A percentile compares a stretch with the other conserved stretches of the same genome.
Conservation (phyloP, 108 stramenopile genomes). For the Conticribra weissflogii region DNA sequence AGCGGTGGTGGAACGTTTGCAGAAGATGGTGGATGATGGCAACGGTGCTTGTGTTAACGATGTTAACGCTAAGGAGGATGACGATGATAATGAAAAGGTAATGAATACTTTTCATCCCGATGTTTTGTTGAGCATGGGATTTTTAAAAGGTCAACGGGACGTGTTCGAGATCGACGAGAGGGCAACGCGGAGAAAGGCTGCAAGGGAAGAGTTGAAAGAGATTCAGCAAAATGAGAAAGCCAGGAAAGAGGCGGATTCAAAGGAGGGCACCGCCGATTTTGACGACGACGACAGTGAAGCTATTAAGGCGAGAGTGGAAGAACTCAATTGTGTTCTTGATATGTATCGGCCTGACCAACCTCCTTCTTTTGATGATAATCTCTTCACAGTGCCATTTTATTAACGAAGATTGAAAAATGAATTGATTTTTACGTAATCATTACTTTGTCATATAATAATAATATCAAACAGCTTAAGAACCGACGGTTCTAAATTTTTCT, state of each 20-base stretch:
- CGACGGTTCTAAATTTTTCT: too few species aligned
- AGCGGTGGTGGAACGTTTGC: conserved; percentile 56
- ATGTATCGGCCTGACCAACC: conserved; percentile 28
- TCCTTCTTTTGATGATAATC: conserved; percentile 25
- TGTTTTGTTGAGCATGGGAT: conserved; percentile 37
- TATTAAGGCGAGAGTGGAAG: conserved; percentile 6
- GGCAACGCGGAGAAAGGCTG: conserved; percentile 29
- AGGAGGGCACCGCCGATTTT: neutral
- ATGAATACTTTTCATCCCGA: conserved; percentile 48
- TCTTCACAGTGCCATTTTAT: conserved; percentile 30
- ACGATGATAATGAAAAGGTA: too few species aligned
- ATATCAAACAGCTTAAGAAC: too few species aligned
- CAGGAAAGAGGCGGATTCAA: neutral
- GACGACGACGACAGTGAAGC: neutral
- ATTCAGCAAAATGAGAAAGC: neutral
- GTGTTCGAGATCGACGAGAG: conserved; percentile 45
- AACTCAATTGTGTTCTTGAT: conserved; percentile 12
- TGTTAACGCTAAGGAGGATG: too few species aligned
- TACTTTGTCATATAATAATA: too few species aligned
- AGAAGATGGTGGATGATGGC: conserved; percentile 19
- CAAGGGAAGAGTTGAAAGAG: conserved; percentile 32
- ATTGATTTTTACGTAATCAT: too few species aligned
- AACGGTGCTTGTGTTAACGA: too few species aligned
- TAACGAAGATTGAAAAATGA: conserved; percentile 1
- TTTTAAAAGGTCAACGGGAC: conserved; percentile 33